Evolutionary conservation across 306 rosid species (phyloP), one percentile per base, ranked within the genome.

Genomic region (Vigna hirtella): DNA sequence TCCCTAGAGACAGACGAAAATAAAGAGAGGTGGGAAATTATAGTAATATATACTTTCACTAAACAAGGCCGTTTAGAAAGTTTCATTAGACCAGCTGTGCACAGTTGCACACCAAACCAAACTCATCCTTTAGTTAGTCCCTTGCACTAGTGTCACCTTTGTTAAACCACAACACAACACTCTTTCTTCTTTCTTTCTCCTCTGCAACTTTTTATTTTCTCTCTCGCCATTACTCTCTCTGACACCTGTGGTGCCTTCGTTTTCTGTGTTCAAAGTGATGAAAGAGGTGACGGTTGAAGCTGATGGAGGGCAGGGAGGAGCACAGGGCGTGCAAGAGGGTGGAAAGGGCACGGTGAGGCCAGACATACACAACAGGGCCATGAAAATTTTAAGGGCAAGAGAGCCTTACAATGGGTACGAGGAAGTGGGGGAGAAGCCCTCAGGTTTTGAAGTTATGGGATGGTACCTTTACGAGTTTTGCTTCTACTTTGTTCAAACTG

Each of bases 381-480:
- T 85, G 69, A 88, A 88, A 43, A 83, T 86, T 34, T 22, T 81
- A 84, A 74, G 88, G 79, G 93, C 86, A 0, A 72, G 80, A 76
- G 91, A 86, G 26, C 85, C 80, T 18, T 85, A 86, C 67, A 84
- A 72, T 48, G 84, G 70, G 1, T 79, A 87, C 73, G 91, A 75
- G 63, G 93, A 82, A 53, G 66, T 79, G 18, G 89, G 83, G 15
- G 98, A 91, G 28, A 90, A 83, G 58, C 93, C 97, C 6, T 59
- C 80, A 1, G 78, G 70, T 28, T 48, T 87, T 78, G 98, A 94
- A 77, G 90, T 90, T 2, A 52, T 84, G 81, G 91, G 96, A n/a
- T 94, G 97, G 94, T 85, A 83, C 51, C 82, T 89, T 7, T 92
- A 94, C 56, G 98, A 84, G 81, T 86, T 92, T 20, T 94, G 97